Percentiles rank a stretch among this genome's conserved stretches.
Evolutionary conservation across 140 eudicot species (phyloP).

Genomic region (Erigeron philadelphicus): DNA sequence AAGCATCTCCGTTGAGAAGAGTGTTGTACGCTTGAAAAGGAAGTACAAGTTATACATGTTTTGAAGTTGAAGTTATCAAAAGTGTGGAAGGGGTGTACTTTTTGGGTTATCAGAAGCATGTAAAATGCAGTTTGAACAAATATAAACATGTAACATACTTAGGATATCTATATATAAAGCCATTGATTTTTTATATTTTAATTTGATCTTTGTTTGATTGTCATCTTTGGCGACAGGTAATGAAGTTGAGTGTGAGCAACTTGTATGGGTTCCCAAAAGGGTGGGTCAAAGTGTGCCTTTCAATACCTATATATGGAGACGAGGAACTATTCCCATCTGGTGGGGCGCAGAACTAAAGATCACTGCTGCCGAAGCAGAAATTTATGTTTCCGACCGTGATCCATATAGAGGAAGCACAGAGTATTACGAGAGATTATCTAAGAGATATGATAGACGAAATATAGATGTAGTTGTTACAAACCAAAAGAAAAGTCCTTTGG

Average conservation of each 20-base stretch:
- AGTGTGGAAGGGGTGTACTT: too few relatives aligned
- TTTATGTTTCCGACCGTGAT: conserved; percentile 78
- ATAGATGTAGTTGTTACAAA: conserved; percentile 36
- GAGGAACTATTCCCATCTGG: conserved; percentile 99
- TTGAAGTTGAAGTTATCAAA: too few relatives aligned
- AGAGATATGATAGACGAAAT: conserved; percentile 68
- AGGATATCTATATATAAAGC: conserved; percentile 16
- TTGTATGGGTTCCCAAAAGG: conserved; percentile 84
- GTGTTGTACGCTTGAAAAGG: too few relatives aligned
- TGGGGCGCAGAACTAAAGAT: conserved; percentile 98
- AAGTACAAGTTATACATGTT: too few relatives aligned
- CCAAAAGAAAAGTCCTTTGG: conserved; percentile 49
- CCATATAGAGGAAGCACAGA: conserved; percentile 92
- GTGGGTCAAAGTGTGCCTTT: conserved; percentile 79
- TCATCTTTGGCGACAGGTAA: conserved; percentile 53
- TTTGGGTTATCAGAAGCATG: neutral
- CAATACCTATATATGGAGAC: conserved; percentile 81
- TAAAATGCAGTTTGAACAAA: conserved; percentile 9
- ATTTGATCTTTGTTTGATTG: conserved; percentile 16
- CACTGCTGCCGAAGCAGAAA: conserved; percentile 97
- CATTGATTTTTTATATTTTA: conserved; percentile 3
- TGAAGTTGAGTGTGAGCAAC: conserved; percentile 98
- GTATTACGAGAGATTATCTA: conserved; percentile 73
- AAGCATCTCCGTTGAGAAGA: too few relatives aligned
- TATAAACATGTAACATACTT: neutral